Evolutionary conservation across 208 protist genomes (phyloP).

Genomic region (Crithidia sp.): DNA sequence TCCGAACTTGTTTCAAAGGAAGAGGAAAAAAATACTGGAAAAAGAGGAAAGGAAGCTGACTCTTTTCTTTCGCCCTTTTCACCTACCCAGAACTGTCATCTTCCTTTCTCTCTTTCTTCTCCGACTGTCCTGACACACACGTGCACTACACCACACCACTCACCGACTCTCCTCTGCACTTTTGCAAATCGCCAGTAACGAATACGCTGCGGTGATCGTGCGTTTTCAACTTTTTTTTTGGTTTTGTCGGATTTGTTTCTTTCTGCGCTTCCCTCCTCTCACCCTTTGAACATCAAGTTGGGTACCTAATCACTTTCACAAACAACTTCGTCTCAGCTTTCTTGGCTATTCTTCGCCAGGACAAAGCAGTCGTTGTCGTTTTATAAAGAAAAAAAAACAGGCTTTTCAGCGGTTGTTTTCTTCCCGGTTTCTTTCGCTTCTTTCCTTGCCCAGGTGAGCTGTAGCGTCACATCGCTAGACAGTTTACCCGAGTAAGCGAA

Average conservation of each 20-base stretch:
- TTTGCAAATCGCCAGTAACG: not conserved
- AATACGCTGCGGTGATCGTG: not conserved
- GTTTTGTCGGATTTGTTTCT: not conserved
- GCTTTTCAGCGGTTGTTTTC: not conserved
- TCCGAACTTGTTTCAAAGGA: too few species aligned
- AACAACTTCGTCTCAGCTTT: too few species aligned
- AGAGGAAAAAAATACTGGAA: not conserved
- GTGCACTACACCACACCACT: too few species aligned
- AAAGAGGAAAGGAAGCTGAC: not conserved
- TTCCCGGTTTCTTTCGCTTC: not conserved
- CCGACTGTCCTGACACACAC: not conserved
- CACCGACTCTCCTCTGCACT: not conserved
- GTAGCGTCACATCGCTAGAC: conserved; percentile 19
- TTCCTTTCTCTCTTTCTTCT: not conserved
- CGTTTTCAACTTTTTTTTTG: not conserved
- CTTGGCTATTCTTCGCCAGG: too few species aligned
- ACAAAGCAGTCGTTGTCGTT: not conserved
- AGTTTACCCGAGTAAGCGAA: not conserved
- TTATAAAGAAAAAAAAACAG: not conserved
- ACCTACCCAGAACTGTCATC: not conserved
- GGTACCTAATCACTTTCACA: too few species aligned
- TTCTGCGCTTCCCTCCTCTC: not conserved
- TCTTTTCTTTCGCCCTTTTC: not conserved
- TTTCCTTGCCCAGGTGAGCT: not conserved
- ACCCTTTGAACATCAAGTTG: too few species aligned